A percentile compares a stretch with the other conserved stretches of the same genome.
Conservation (phyloP, 768 basidiomycete genomes). For the Artomyces pyxidatus region DNA sequence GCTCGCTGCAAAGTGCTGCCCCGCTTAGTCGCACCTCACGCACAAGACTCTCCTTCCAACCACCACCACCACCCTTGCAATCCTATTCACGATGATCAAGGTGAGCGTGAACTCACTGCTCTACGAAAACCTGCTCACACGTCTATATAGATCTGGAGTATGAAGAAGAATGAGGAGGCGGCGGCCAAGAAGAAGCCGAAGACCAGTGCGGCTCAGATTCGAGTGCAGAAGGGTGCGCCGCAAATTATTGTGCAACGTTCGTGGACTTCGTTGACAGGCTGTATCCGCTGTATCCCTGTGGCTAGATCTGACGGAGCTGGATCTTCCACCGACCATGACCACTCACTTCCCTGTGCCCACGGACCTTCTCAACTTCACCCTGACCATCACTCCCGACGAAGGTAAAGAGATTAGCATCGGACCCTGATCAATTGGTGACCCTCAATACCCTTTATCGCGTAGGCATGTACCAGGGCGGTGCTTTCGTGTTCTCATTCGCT, state of each 20-base stretch:
- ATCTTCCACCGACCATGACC: slow-evolving; percentile 93
- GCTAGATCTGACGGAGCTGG: slow-evolving; percentile 91
- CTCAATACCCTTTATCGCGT: not conserved
- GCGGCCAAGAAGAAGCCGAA: slow-evolving; percentile 98
- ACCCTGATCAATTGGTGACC: not conserved
- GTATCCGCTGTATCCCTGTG: not conserved
- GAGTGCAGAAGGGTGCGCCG: slow-evolving; percentile 93
- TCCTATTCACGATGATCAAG: slow-evolving; percentile 34
- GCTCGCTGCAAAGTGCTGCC: no score
- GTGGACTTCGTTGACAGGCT: not conserved
- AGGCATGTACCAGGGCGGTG: slow-evolving; percentile 99
- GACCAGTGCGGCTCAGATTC: slow-evolving; percentile 95
- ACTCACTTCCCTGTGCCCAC: slow-evolving; percentile 87
- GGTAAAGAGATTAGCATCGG: slow-evolving; percentile 36
- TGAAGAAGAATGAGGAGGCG: slow-evolving; percentile 99
- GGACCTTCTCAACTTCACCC: slow-evolving; percentile 93
- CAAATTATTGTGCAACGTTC: not conserved
- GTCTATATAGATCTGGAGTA: slow-evolving; percentile 80
- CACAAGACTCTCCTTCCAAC: slow-evolving; percentile 10
- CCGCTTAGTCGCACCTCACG: not conserved
- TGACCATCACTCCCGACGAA: slow-evolving; percentile 96
- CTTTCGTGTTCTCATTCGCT: slow-evolving; percentile 87
- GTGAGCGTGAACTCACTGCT: slow-evolving; percentile 17
- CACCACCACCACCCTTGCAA: slow-evolving; percentile 2
- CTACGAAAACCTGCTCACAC: slow-evolving; percentile 6